These are phyloP conservation scores for Fusarium mexicanum DNA, from an alignment of 2,329 filamentous ascomycete species.

Conservation along the genomic window DNA sequence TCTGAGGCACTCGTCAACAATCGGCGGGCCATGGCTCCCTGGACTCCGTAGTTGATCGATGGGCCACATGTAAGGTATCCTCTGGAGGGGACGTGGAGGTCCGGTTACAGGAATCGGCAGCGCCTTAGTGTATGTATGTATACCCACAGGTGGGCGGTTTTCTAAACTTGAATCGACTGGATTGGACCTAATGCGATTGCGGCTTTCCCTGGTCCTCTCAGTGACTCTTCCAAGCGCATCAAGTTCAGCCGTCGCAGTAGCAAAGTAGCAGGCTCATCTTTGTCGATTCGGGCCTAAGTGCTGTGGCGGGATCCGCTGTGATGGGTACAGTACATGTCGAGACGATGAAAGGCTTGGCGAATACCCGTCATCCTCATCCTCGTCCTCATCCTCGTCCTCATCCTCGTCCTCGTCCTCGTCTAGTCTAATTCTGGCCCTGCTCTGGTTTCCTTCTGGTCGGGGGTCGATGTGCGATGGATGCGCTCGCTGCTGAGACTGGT, in stretches of 20 bases:
- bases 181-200: constrained; percentile 2
- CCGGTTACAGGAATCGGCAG: constrained; percentile 17
- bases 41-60: constrained; percentile 1
- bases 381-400: not conserved
- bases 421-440: not conserved
- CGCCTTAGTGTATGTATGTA: not conserved
- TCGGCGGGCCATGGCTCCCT: constrained; percentile 19
- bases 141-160: not conserved
- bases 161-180: not conserved
- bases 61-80: not conserved
- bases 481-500: constrained; percentile 17
- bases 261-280: constrained; percentile 7
- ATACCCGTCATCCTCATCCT: constrained; percentile 1
- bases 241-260: constrained; percentile 3
- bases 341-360: constrained; percentile 28
- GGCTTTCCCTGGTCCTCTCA: not conserved
- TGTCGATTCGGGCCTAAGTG: constrained; percentile 35
- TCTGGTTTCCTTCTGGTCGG: constrained; percentile 13
- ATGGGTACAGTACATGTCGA: constrained; percentile 27
- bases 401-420: not conserved
- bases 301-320: constrained; percentile 32
- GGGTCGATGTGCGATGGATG: constrained; percentile 30
- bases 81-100: constrained; percentile 1
- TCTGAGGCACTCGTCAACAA: constrained; percentile 21
- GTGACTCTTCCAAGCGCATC: constrained; percentile 26